Conservation (phyloP, 2,329 filamentous ascomycete genomes). For the Fusarium austroafricanum region DNA sequence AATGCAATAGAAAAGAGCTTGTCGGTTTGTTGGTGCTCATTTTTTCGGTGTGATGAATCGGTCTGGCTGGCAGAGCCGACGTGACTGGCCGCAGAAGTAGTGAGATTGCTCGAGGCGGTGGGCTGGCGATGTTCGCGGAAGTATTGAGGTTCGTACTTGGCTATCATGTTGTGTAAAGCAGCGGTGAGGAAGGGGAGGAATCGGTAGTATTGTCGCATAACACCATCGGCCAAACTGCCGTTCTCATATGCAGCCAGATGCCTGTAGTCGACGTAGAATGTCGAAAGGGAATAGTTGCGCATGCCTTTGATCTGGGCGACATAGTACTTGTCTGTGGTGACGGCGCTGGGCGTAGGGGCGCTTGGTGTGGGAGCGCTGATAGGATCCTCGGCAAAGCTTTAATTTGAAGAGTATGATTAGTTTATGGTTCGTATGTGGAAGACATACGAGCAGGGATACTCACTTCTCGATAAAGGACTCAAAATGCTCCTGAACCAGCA, state of each 20-base stretch:
- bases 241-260: constrained; percentile 83
- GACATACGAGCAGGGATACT: constrained; percentile 38
- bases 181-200: constrained; percentile 92
- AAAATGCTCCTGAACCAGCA: constrained; percentile 80
- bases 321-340: constrained; percentile 85
- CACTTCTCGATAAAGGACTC: constrained; percentile 84
- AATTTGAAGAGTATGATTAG: constrained; percentile 2
- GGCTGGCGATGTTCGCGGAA: constrained; percentile 93
- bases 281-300: constrained; percentile 79
- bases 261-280: constrained; percentile 87
- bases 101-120: constrained; percentile 76
- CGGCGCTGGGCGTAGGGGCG: constrained; percentile 74
- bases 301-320: constrained; percentile 85
- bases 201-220: constrained; percentile 92
- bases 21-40: constrained; percentile 95
- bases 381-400: constrained; percentile 75
- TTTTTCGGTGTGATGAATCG: constrained; percentile 78
- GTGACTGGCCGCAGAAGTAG: constrained; percentile 74
- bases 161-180: constrained; percentile 91
- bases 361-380: constrained; percentile 62
- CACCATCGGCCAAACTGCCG: constrained; percentile 84
- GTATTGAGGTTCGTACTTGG: constrained; percentile 93
- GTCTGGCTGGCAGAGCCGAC: constrained; percentile 71
- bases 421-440: neutral
- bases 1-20: constrained; percentile 94